Base-by-base conservation (phyloP, 768 basidiomycete species). In the Tremella fuciformis region DNA sequence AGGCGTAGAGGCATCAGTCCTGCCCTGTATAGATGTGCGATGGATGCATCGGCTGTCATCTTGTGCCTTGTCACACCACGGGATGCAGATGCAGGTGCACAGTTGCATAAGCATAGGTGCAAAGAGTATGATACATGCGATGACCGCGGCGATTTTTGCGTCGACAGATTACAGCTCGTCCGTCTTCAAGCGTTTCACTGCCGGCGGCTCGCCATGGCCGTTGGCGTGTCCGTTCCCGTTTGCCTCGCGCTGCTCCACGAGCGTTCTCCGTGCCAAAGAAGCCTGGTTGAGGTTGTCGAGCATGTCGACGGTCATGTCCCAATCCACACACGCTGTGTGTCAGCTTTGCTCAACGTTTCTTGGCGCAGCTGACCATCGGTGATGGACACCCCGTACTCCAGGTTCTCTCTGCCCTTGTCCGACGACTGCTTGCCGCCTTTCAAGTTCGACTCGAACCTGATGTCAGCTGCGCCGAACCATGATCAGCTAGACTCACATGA, bases 391-490 rank as follows among this genome's bases (percentile, higher is more conserved):
- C 91, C 73, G 69, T 75, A 75, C 58, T 72, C 71, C 25, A 75
- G 59, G 48, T 65, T 58, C 21, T 65, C 73, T 25, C 69, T 48
- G 11, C 67, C 67, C 41, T 62, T 63, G 37, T 75, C 73, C 13
- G 60, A 66, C 56, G 64, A 70, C 60, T 78, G 77, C 62, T 77
- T 75, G 11, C 77, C 77, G 42, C 72, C 77, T 48, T 72, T 73
- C 58, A 97, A 81, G 74, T 94, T 93, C 44, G 88, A 90, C 78
- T 97, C 94, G 56, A 98, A 82, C 93, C 97, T 98, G 55, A 46
- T 9, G 19, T 51, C 13, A n/a, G 22, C 26, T 13, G 7, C 51
- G 18, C 38, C 22, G 44, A 8, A 22, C 6, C 4, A 22, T 6
- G 42, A 4, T 18, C 6, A 46, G 4, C 6, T 46, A 15, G 42